phyloP scores from a whole-genome alignment of 768 basidiomycete genomes.

The Mycena amicta region DNA sequence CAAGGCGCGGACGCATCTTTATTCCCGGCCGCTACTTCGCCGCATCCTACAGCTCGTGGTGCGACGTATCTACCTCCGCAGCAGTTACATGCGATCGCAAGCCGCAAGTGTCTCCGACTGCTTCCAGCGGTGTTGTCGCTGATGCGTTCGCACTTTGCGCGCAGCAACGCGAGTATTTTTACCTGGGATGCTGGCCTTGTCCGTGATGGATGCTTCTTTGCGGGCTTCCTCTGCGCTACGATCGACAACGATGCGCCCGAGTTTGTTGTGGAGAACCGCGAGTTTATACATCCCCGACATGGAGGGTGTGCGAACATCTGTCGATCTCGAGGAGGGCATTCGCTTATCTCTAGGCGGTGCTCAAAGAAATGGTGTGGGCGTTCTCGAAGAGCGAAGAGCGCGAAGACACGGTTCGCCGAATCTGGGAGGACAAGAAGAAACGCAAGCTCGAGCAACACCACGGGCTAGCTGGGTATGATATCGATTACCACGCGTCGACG shows the following conservation, averaged over 20 bases:
- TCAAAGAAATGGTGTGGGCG: constrained; percentile 83
- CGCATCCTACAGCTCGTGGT: constrained; percentile 50
- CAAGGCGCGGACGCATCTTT: constrained; percentile 31
- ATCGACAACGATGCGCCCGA: constrained; percentile 50
- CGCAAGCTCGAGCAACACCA: constrained; percentile 28
- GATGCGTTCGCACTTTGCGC: constrained; percentile 51
- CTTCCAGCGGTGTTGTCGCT: constrained; percentile 56
- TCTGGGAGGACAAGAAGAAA: constrained; percentile 50
- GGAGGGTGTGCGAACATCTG: constrained; percentile 27
- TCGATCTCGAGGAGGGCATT: constrained; percentile 48
- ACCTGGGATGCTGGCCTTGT: constrained; percentile 85
- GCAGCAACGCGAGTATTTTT: constrained; percentile 56
- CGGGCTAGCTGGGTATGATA: constrained; percentile 17
- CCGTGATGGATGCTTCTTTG: constrained; percentile 89
- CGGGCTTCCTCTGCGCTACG: constrained; percentile 74
- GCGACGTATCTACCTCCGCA: constrained; percentile 50
- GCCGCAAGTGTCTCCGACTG: constrained; percentile 50
- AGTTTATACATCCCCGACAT: constrained; percentile 36
- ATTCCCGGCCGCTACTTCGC: constrained; percentile 49
- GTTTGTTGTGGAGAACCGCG: constrained; percentile 33
- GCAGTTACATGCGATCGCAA: constrained; percentile 51
- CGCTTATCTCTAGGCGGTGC: constrained; percentile 68
- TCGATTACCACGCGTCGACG: constrained; percentile 12
- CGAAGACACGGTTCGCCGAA: constrained; percentile 58
- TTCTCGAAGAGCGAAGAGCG: constrained; percentile 76